Percentiles rank a stretch among this genome's conserved stretches.
phyloP scores from a whole-genome alignment of 495 filamentous ascomycete species.

The Aspergillus panamensis region DNA sequence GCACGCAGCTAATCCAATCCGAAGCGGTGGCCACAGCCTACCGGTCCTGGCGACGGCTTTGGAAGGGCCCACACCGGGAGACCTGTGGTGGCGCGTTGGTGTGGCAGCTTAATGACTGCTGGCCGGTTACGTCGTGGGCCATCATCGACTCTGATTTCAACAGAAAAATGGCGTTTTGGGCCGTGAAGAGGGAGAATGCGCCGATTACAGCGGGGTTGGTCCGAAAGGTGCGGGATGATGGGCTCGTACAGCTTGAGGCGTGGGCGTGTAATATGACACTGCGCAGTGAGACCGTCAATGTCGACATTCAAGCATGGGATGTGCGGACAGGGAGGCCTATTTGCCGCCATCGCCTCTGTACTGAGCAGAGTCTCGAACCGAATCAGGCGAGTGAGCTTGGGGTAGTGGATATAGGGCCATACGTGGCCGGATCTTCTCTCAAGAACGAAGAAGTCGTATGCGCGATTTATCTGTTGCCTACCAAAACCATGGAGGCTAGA shows the following conservation, averaged over 20 bases:
- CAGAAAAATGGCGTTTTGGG: neutral
- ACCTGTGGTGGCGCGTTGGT: neutral
- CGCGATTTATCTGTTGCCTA: neutral
- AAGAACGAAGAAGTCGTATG: neutral
- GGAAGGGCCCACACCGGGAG: neutral
- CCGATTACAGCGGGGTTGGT: neutral
- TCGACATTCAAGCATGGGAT: neutral
- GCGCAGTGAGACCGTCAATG: neutral
- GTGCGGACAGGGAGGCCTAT: neutral
- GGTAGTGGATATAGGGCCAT: neutral
- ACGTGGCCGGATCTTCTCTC: neutral
- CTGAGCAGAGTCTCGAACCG: neutral
- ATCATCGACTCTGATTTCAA: neutral
- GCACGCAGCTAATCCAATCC: neutral
- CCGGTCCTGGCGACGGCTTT: neutral
- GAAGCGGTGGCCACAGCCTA: neutral
- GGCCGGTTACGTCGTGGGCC: neutral
- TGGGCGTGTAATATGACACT: conserved; percentile 8
- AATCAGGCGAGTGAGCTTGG: neutral
- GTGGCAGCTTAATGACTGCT: conserved; percentile 1
- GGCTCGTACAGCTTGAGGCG: neutral
- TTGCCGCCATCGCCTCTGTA: neutral
- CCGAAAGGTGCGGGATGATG: neutral
- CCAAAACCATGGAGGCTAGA: neutral
- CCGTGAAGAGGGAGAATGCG: neutral